phyloP scores from a whole-genome alignment of 345 rosid genomes.

The Salix udensis region DNA sequence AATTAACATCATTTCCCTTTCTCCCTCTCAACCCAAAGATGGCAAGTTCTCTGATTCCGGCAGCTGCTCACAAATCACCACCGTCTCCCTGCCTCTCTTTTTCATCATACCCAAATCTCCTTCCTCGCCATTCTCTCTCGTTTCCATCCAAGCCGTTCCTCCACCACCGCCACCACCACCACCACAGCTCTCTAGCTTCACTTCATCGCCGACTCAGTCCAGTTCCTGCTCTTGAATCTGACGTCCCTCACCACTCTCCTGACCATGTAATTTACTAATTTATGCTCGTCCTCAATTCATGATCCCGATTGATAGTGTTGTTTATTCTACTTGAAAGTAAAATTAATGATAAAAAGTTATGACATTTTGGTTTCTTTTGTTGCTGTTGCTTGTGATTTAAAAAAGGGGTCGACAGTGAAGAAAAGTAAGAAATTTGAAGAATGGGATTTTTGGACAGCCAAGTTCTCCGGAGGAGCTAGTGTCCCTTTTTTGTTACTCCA shows the following conservation, averaged over 20 bases:
- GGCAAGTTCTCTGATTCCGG: constrained; percentile 3
- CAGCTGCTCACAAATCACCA: neutral
- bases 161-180: neutral
- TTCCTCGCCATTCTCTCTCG: constrained; percentile 14
- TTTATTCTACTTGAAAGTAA: too few species aligned
- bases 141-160: constrained; percentile 11
- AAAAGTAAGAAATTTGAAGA: constrained; percentile 35
- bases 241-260: constrained; percentile 41
- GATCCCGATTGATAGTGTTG: too few species aligned
- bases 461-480: constrained; percentile 65
- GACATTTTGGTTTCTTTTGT: too few species aligned
- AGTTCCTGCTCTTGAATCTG: constrained; percentile 48
- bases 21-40: neutral
- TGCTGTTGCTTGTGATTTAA: neutral
- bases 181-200: constrained; percentile 29
- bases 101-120: neutral
- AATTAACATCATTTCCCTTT: too few species aligned
- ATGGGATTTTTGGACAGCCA: constrained; percentile 87
- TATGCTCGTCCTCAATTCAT: neutral
- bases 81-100: neutral
- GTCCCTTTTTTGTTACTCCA: constrained; percentile 78
- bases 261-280: constrained; percentile 35
- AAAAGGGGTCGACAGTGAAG: constrained; percentile 37
- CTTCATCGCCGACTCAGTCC: constrained; percentile 37
- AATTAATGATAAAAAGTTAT: too few species aligned